A percentile compares a stretch with the other conserved stretches of the same genome.
phyloP scores from a whole-genome alignment of 768 basidiomycete species.

The Suillus luteus region DNA sequence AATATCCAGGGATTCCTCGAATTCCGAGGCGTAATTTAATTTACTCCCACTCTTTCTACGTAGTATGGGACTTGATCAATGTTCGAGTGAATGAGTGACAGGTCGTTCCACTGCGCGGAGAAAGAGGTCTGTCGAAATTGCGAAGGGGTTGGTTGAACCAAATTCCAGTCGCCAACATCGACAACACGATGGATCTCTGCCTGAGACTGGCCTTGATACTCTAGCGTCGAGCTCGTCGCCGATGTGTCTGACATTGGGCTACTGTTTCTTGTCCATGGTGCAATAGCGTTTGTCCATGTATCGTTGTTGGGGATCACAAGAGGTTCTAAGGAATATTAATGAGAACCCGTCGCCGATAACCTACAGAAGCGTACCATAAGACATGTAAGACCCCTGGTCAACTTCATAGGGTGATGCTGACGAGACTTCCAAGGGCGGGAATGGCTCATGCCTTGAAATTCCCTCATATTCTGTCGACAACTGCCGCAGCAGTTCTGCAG shows the following conservation, averaged over 20 bases:
- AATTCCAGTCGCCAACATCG: conserved; percentile 1
- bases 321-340: background rate
- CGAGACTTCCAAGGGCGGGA: background rate
- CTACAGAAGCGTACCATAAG: background rate
- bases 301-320: conserved; percentile 5
- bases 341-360: background rate
- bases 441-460: conserved; percentile 4
- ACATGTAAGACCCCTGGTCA: background rate
- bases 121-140: background rate
- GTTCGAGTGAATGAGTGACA: conserved; percentile 2
- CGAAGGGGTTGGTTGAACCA: conserved; percentile 2
- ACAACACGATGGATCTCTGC: background rate
- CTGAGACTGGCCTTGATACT: background rate
- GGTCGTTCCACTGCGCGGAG: background rate
- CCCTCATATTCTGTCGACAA: background rate
- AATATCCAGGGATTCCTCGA: background rate
- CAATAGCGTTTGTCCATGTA: conserved; percentile 2
- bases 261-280: background rate
- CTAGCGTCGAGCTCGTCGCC: conserved; percentile 3
- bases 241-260: conserved; percentile 8
- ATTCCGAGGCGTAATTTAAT: background rate
- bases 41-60: background rate
- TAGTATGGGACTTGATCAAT: conserved; percentile 5
- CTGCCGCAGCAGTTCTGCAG: conserved; percentile 8
- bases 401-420: background rate